Evolutionary conservation across 2,329 filamentous ascomycete species (phyloP), one percentile per base, ranked within the genome.

Genomic region (Cladobotryum protrusum): DNA sequence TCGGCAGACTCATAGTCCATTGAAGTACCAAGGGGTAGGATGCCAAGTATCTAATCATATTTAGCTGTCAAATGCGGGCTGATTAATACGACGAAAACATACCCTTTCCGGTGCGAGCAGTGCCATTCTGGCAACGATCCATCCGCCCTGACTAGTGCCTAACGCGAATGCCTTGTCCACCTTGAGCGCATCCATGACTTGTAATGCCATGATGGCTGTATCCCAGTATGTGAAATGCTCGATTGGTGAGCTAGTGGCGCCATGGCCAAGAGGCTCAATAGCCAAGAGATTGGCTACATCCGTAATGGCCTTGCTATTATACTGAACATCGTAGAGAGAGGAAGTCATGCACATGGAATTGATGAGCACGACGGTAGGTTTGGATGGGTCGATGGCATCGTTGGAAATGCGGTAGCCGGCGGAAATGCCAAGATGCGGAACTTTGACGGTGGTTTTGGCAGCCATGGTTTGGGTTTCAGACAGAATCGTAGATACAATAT

Each of bases 141-240:
- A 79, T 2, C 75, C 76, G 18, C 76, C 76, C 59, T 78, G 74
- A 48, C 72, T 76, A 8, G 74, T 77, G 15, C 76, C 76, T 8
- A 78, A 59, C 1, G 71, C 69, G 53, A 76, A 79, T 0, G 73
- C 75, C 64, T 72, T 73, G 15, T 66, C 46, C 20, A 79, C 67
- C 2, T 68, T 67, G 3, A 79, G 66, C 5, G 68, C 68, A 36
- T 79, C 72, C 69, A 83, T 67, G 1, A 78, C 76, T 63, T 83
- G 77, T 8, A 80, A 63, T 11, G 73, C 72, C 73, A 82, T 73
- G 52, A 70, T 63, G 41, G 76, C 76, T 3, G 75, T 65, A 59
- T 79, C 77, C 77, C 77, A 79, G 64, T 77, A 78, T 2, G 74
- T 79, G 57, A 76, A 79, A 52, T 76, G 72, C 57, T 77, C 73